Evolutionary conservation across 371 early-diverging fungal species (phyloP).

Genomic region (Mucor velutinosus): DNA sequence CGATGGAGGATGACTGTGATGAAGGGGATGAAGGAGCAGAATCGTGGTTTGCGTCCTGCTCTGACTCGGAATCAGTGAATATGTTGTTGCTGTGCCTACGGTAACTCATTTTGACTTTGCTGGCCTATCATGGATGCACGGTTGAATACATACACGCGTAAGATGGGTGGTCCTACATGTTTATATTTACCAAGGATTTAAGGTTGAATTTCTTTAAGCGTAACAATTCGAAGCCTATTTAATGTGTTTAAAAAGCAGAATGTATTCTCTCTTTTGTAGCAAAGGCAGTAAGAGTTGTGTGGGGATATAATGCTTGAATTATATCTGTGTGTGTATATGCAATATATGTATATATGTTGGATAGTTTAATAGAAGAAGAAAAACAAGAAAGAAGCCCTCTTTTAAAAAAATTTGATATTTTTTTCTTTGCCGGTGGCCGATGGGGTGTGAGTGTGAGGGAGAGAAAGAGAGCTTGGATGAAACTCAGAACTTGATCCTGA

Average conservation of each 20-base stretch:
- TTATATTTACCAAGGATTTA: background rate
- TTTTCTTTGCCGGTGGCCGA: slow-evolving; percentile 1
- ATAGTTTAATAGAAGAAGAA: background rate
- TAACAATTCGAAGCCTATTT: background rate
- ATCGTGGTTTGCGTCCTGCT: slow-evolving; percentile 10
- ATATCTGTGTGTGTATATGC: background rate
- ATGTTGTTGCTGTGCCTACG: slow-evolving; percentile 14
- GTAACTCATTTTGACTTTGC: slow-evolving; percentile 4
- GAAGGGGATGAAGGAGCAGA: background rate
- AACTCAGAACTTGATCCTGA: slow-evolving; percentile 29
- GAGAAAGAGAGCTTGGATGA: background rate
- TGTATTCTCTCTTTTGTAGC: background rate
- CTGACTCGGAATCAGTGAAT: slow-evolving; percentile 17
- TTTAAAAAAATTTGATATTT: slow-evolving; percentile 2
- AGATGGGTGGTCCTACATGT: background rate
- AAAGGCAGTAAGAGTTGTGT: background rate
- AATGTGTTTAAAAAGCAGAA: background rate
- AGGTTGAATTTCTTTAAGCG: background rate
- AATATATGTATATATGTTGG: background rate
- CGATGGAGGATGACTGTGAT: background rate
- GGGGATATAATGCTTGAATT: background rate
- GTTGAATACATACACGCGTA: background rate
- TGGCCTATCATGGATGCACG: background rate
- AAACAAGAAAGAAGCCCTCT: background rate
- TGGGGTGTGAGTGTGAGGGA: background rate